These are phyloP conservation scores for Globisporangium paddicum DNA, from an alignment of 352 stramenopile genomes.

Conservation along the genomic window DNA sequence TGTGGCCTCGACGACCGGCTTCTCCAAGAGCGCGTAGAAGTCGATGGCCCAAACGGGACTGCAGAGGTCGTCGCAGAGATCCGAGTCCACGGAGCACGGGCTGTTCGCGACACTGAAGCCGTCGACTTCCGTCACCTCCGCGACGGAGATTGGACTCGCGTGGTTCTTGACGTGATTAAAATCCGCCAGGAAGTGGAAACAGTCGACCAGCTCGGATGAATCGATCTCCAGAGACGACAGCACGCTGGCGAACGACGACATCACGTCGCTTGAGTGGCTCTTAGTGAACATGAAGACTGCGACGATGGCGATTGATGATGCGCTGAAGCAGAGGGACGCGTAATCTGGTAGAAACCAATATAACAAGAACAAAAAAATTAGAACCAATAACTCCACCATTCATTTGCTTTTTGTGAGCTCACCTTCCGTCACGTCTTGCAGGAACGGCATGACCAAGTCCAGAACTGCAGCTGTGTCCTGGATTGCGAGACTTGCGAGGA, in stretches of 20 bases:
- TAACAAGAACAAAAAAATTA: not conserved
- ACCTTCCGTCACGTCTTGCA: constrained; percentile 14
- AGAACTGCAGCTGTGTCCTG: not conserved
- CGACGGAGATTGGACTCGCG: not conserved
- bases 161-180: constrained; percentile 1
- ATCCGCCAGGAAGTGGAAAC: constrained; percentile 7
- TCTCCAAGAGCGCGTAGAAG: constrained; percentile 6
- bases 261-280: not conserved
- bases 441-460: not conserved
- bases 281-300: constrained; percentile 5
- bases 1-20: not conserved
- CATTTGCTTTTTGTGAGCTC: not conserved
- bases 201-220: constrained; percentile 3
- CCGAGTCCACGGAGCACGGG: constrained; percentile 5
- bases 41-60: constrained; percentile 3
- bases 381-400: not conserved
- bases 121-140: constrained; percentile 8
- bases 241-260: not conserved
- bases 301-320: constrained; percentile 1
- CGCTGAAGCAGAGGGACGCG: not conserved
- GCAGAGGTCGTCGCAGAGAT: constrained; percentile 5
- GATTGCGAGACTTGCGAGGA: constrained; percentile 11
- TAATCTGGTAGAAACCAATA: constrained; percentile 8
- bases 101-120: constrained; percentile 5
- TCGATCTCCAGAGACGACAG: constrained; percentile 1